Evolutionary conservation across 2,329 filamentous ascomycete species (phyloP).

Genomic region (Phialophora tarda): DNA sequence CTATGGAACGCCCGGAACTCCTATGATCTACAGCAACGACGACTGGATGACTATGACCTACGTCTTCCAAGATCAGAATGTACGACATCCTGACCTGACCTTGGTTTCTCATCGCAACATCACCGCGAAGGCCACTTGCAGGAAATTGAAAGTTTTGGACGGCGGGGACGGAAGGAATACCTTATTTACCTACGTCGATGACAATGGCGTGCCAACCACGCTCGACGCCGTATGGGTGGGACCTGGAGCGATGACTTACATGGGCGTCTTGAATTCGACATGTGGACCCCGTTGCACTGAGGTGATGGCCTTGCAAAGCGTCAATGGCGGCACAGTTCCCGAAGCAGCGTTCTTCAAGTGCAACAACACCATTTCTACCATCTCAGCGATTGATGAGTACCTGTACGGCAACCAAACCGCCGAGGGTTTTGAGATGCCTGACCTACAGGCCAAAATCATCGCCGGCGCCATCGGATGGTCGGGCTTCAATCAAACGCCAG

Average conservation of each 20-base stretch:
- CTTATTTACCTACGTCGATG: slow-evolving; percentile 30
- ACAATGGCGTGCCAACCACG: slow-evolving; percentile 7
- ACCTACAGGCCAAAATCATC: slow-evolving; percentile 34
- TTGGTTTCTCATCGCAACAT: slow-evolving; percentile 31
- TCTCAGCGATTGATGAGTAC: slow-evolving; percentile 30
- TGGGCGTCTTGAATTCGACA: slow-evolving; percentile 33
- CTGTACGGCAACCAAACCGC: slow-evolving; percentile 13
- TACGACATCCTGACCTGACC: slow-evolving; percentile 23
- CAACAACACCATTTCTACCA: slow-evolving; percentile 32
- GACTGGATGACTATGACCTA: slow-evolving; percentile 30
- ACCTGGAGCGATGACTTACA: slow-evolving; percentile 34
- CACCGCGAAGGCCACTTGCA: slow-evolving; percentile 26
- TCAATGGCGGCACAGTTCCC: slow-evolving; percentile 24
- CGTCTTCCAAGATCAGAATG: slow-evolving; percentile 32
- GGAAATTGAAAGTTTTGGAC: slow-evolving; percentile 18
- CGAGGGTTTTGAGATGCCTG: slow-evolving; percentile 30
- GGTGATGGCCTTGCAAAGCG: slow-evolving; percentile 33
- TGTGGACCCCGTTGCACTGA: slow-evolving; percentile 38
- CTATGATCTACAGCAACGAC: slow-evolving; percentile 29
- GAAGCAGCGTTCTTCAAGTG: slow-evolving; percentile 34
- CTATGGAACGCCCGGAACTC: slow-evolving; percentile 31
- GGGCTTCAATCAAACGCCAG: slow-evolving; percentile 29
- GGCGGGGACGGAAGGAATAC: slow-evolving; percentile 27
- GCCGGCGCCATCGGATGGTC: slow-evolving; percentile 39
- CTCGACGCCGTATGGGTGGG: slow-evolving; percentile 28